phyloP scores from a whole-genome alignment of 257 asterid species.

The Paulownia fortunei region DNA sequence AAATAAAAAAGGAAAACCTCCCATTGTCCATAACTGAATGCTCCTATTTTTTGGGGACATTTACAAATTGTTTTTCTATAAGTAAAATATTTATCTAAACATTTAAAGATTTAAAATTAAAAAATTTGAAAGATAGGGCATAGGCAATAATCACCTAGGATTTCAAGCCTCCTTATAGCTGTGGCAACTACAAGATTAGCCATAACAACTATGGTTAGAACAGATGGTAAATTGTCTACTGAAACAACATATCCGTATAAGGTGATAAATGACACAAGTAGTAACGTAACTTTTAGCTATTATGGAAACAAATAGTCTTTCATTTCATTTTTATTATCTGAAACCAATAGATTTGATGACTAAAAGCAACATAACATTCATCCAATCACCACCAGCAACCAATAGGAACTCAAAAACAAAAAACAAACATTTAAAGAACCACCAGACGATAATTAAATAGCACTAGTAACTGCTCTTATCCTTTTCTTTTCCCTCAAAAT shows the following conservation, averaged over 20 bases:
- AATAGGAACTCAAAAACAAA: background rate
- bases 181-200: background rate
- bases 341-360: background rate
- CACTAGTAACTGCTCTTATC: background rate
- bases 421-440: background rate
- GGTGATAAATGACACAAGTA: background rate
- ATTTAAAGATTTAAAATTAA: too few species aligned
- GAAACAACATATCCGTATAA: background rate
- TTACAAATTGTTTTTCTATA: too few species aligned
- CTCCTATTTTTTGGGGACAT: too few species aligned
- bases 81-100: too few species aligned
- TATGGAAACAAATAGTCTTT: background rate
- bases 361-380: background rate
- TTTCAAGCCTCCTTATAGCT: background rate
- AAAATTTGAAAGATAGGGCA: background rate
- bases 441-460: background rate
- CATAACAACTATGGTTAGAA: background rate
- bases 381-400: background rate
- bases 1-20: too few species aligned
- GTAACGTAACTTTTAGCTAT: background rate
- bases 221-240: background rate
- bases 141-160: background rate
- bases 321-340: background rate
- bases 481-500: background rate
- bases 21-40: too few species aligned